These are phyloP conservation scores for Cutaneotrichosporon sp. DNA, from an alignment of 1,284 basidiomycete genomes.

Conservation along the genomic window DNA sequence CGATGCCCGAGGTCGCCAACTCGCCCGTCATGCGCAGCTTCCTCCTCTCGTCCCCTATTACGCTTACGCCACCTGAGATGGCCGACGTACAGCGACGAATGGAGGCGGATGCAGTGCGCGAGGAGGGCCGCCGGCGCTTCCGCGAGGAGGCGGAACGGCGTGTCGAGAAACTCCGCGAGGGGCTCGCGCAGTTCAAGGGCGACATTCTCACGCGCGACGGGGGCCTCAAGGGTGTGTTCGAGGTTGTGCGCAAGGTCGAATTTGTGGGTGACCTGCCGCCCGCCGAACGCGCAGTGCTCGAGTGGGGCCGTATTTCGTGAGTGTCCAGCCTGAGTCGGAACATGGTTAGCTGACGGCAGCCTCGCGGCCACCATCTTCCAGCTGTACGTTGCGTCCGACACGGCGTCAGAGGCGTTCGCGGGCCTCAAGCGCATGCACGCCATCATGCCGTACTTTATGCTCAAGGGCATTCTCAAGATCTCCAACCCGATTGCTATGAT, in stretches of 20 bases:
- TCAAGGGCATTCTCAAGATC: constrained; percentile 86
- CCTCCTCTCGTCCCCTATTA: constrained; percentile 73
- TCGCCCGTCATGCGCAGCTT: constrained; percentile 85
- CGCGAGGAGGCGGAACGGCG: constrained; percentile 79
- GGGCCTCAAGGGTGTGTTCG: constrained; percentile 83
- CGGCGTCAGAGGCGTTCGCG: constrained; percentile 83
- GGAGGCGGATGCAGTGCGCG: constrained; percentile 84
- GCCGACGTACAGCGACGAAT: constrained; percentile 77
- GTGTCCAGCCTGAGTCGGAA: constrained; percentile 22
- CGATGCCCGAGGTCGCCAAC: constrained; percentile 71
- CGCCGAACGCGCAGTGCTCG: constrained; percentile 83
- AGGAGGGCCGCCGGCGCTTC: constrained; percentile 83
- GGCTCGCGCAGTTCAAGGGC: constrained; percentile 84
- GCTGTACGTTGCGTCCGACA: constrained; percentile 88
- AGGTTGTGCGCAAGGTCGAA: constrained; percentile 78
- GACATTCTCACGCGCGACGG: constrained; percentile 86
- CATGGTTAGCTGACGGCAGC: constrained; percentile 50
- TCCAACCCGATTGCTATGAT: constrained; percentile 98
- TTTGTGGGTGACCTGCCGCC: constrained; percentile 74
- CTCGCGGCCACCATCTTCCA: constrained; percentile 95
- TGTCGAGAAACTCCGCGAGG: constrained; percentile 81
- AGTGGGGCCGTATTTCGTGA: constrained; percentile 96
- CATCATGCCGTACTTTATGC: constrained; percentile 96
- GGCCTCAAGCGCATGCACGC: constrained; percentile 90
- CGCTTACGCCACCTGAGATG: constrained; percentile 69